Evolutionary conservation across 371 early-diverging fungal genomes (phyloP).

Genomic region (Polyrhizophydium stewartii): DNA sequence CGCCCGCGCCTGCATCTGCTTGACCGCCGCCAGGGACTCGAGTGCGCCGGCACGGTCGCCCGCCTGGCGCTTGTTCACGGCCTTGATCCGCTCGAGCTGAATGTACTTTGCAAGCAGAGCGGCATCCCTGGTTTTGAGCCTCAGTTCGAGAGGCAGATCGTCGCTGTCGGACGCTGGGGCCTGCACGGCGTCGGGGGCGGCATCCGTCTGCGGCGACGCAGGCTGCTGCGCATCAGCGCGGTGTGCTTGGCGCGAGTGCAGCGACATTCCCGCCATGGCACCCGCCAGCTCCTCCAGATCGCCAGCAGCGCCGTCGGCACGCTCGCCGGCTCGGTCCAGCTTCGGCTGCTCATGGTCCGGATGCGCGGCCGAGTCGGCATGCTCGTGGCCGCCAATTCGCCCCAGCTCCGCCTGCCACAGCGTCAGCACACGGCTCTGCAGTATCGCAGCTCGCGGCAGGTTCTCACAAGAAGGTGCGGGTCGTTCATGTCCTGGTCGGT

Average conservation of each 20-base stretch:
- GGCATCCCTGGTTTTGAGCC: slow-evolving; percentile 16
- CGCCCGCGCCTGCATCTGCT: slow-evolving; percentile 18
- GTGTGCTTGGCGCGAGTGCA: no score
- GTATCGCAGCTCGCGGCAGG: no score
- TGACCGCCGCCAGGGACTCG: slow-evolving; percentile 12
- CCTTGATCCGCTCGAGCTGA: slow-evolving; percentile 24
- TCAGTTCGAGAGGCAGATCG: slow-evolving; percentile 13
- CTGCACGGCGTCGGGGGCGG: no score
- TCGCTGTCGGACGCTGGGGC: not conserved
- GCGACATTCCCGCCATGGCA: no score
- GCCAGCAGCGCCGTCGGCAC: no score
- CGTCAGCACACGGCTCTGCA: not conserved
- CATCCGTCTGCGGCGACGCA: no score
- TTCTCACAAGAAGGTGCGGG: slow-evolving; percentile 41
- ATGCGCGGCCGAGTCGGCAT: not conserved
- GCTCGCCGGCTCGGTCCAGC: no score
- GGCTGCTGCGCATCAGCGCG: no score
- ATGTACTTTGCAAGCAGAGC: slow-evolving; percentile 24
- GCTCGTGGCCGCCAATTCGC: not conserved
- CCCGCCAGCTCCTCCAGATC: no score
- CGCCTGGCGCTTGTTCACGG: slow-evolving; percentile 22
- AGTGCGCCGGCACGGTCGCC: slow-evolving; percentile 28
- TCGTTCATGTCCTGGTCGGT: slow-evolving; percentile 53
- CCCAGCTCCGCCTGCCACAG: slow-evolving; percentile 1
- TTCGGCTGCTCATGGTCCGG: no score